Evolutionary conservation across 805 yeast genomes (phyloP), one percentile per base, ranked within the genome.

Genomic region (Metschnikowia colocasiae): DNA sequence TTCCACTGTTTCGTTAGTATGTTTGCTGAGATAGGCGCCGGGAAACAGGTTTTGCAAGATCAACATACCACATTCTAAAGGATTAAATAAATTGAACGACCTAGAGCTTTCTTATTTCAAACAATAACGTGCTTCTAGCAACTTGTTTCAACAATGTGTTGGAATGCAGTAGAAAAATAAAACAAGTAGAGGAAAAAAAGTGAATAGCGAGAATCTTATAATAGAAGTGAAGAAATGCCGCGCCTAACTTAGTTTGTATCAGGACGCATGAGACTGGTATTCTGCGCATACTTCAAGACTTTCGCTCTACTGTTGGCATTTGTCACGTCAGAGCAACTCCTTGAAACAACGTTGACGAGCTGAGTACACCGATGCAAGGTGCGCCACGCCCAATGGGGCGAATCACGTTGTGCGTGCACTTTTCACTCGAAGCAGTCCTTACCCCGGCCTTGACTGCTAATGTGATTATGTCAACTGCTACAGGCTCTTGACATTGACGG

Each of bases 1-100:
- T 94, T 67, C 99, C 99, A 81, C 99, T 67, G 48, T 13, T 26
- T 22, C 19, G 59, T 54, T 59, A 59, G 62, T 55, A 54, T 22
- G 33, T 6, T 32, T 18, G 32, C 22, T 4, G 12, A 26, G 23
- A 23, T 22, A 10, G 37, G 18, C 18, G 43, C 22, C 19, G n/a
- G 18, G 16, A 16, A 25, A 15, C 16, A 9, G 36, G 36, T 12
- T 12, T 18, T 6, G 8, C 9, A 12, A 9, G 19, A 3, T 16
- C 12, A 31, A 53, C 55, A 29, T 53, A 51, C 57, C 55, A 53
- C 57, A 53, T 53, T 22, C 15, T 40, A 22, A 22, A 23, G n/a
- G 19, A 13, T 15, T 25, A 22, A 13, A 5, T 15, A 39, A 29
- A 19, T 19, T 8, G 13, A 29, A 29, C n/a, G 19, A 36, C 12